A percentile compares a stretch with the other conserved stretches of the same genome.
phyloP scores from a whole-genome alignment of 176 grass and related monocot genomes.

The Phragmites australis region DNA sequence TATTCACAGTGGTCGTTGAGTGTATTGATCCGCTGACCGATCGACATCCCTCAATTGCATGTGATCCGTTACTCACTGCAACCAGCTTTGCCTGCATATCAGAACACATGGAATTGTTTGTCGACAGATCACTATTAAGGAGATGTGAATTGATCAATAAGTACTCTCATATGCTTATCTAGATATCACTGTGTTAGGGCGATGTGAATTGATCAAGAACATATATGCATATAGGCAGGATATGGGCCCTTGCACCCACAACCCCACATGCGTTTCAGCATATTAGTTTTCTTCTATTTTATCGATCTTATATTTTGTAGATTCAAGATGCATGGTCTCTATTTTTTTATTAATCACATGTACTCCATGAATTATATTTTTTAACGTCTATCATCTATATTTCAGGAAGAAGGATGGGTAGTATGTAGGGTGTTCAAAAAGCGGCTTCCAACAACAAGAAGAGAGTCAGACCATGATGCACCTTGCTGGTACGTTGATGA shows the following conservation, averaged over 20 bases:
- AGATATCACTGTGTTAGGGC: too few species aligned
- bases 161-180: too few species aligned
- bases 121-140: neutral
- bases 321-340: neutral
- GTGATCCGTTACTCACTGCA: neutral
- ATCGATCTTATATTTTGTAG: neutral
- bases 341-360: neutral
- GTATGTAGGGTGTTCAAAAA: constrained; percentile 97
- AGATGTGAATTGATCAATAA: neutral
- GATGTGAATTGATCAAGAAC: neutral
- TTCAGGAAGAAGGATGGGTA: constrained; percentile 99
- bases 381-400: neutral
- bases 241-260: too few species aligned
- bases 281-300: too few species aligned
- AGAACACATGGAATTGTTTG: neutral
- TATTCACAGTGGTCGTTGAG: neutral
- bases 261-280: too few species aligned
- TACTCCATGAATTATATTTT: neutral
- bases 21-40: too few species aligned
- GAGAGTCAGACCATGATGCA: constrained; percentile 61
- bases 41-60: neutral
- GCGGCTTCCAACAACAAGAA: constrained; percentile 68
- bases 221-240: neutral
- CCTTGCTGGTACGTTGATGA: constrained; percentile 86
- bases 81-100: constrained; percentile 2